Base-by-base conservation (phyloP, 2,329 filamentous ascomycete species). In the Decorospora gaudefroyi region DNA sequence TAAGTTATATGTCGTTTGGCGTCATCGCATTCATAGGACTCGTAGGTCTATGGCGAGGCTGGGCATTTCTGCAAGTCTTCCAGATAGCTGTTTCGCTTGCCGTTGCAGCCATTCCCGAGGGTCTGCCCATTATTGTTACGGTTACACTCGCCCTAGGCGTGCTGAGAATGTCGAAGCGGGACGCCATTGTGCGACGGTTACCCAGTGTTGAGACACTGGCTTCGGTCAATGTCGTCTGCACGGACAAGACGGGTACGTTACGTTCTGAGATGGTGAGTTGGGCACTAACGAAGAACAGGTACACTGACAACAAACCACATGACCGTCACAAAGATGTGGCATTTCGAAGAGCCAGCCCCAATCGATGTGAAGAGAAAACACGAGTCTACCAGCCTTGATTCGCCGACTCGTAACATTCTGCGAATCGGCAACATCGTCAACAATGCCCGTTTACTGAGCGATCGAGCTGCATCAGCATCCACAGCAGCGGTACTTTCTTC, bases 221-320 rank as follows among this genome's bases (percentile, higher is more conserved):
- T 6, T 96, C 91, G n/a, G 93, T 99, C 46, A 99, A 97, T 62
- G 91, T 99, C n/a, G 90, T 99, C 5, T 99, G 95, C 75, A 96
- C 90, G 57, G 93, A 99, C 76, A 99, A 99, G 75, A 99, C 93
- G 29, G 90, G 83, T 83, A 72, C 43, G 56, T 49, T 15, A 4
- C 13, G 8, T 4, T 13, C 16, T 11, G n/a, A 4, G 9, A 30
- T 9, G 3, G 2, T 15, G 3, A 16, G 32, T 17, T 12, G n/a
- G n/a, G n/a, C 27, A 18, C 44, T 39, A 6, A 51, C 51, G 26
- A 40, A 16, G 6, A 31, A 5, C 32, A 85, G 85, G 92, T 21
- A 99, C 93, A 1, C 75, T 99, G 49, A 99, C 93, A 0, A 90
- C 91, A 67, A 99, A 97, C 67, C 93, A 99, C 67, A 97, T 99